These are phyloP conservation scores for Ophiosphaerella narmari DNA, from an alignment of 2,329 filamentous ascomycete species.

Conservation along the genomic window DNA sequence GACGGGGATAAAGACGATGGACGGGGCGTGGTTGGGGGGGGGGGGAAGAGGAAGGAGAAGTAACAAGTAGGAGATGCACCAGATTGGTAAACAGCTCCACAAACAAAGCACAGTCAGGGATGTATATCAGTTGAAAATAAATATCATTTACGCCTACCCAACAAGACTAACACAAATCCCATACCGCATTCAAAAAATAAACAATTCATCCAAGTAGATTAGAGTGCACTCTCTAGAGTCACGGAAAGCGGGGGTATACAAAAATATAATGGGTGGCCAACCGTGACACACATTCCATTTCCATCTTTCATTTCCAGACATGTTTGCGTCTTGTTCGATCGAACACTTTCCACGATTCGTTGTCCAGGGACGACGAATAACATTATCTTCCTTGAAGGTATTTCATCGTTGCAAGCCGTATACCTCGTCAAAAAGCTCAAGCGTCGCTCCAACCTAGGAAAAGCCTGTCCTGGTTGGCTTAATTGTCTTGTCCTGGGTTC, in stretches of 20 bases:
- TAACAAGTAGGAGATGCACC: background rate
- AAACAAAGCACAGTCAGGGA: background rate
- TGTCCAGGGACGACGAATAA: no score
- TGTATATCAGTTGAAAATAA: no score
- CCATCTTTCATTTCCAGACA: background rate
- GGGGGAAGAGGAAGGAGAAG: background rate
- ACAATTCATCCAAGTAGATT: background rate
- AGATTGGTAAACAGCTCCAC: background rate
- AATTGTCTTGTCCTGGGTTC: constrained; percentile 16
- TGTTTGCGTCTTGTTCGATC: background rate
- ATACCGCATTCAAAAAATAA: no score
- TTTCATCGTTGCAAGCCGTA: no score
- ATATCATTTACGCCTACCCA: background rate
- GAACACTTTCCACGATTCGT: background rate
- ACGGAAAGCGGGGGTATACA: no score
- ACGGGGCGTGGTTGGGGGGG: background rate
- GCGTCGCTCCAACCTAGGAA: background rate
- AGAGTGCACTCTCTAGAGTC: background rate
- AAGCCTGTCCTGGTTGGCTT: background rate
- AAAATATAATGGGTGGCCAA: no score
- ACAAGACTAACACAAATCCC: background rate
- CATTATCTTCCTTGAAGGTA: no score
- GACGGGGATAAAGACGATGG: background rate
- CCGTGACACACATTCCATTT: no score
- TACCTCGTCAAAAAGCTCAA: no score